These are phyloP conservation scores for Rutstroemia sp. DNA, from an alignment of 2,329 filamentous ascomycete species.

Conservation along the genomic window DNA sequence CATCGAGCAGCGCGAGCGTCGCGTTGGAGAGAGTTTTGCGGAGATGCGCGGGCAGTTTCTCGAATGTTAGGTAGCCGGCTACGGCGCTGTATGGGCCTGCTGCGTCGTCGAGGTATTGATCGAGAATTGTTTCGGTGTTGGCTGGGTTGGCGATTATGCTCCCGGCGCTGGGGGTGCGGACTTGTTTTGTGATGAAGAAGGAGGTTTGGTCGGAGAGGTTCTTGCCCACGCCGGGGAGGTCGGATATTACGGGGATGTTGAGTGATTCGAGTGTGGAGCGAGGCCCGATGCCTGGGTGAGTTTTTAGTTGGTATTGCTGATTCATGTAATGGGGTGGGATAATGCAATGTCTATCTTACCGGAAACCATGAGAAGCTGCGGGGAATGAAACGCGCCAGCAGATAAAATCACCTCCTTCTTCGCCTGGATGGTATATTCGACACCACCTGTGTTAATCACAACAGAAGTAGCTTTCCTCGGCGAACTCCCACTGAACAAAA, in stretches of 20 bases:
- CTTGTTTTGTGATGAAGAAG: slow-evolving; percentile 7
- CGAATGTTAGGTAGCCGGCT: slow-evolving; percentile 4
- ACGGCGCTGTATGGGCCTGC: background rate
- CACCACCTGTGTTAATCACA: background rate
- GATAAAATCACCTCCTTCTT: slow-evolving; percentile 15
- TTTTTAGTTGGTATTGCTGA: background rate
- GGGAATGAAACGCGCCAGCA: background rate
- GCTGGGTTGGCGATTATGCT: background rate
- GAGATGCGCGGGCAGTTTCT: slow-evolving; percentile 12
- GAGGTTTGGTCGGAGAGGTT: slow-evolving; percentile 31
- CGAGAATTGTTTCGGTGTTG: background rate
- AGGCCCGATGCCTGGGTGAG: background rate
- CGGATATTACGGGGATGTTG: slow-evolving; percentile 36
- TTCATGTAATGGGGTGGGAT: background rate
- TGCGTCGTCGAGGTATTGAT: slow-evolving; percentile 1
- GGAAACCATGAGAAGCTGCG: slow-evolving; percentile 1
- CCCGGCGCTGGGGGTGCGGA: slow-evolving; percentile 3
- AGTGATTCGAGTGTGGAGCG: background rate
- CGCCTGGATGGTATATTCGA: slow-evolving; percentile 12
- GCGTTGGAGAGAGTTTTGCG: background rate
- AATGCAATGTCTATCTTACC: background rate
- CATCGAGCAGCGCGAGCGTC: background rate
- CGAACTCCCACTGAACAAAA: background rate
- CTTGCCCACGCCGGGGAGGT: slow-evolving; percentile 43
- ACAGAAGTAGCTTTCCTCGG: background rate